These are phyloP conservation scores for Euphorbia schlechtendalii DNA, from an alignment of 441 rosid species.

Conservation along the genomic window DNA sequence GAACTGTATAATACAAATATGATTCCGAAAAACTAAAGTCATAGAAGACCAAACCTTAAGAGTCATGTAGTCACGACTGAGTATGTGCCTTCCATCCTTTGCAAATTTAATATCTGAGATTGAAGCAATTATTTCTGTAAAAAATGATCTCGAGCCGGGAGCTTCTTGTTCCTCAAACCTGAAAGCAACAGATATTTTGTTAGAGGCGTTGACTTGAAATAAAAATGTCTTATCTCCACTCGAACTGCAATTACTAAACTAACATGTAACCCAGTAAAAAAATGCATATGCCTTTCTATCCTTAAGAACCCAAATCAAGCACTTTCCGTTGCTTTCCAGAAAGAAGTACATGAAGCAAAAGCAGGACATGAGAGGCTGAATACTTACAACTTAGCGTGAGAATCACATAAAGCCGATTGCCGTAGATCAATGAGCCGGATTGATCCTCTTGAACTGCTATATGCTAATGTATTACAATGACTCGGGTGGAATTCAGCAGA, in stretches of 20 bases:
- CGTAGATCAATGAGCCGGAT: slow-evolving; percentile 92
- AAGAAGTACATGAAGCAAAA: neutral
- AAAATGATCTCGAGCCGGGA: slow-evolving; percentile 87
- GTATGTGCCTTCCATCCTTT: slow-evolving; percentile 84
- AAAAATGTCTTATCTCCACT: neutral
- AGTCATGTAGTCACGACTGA: slow-evolving; percentile 99
- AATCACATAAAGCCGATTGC: slow-evolving; percentile 88
- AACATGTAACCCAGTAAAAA: neutral
- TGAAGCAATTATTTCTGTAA: slow-evolving; percentile 99
- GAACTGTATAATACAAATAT: slow-evolving; percentile 10
- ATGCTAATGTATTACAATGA: slow-evolving; percentile 82
- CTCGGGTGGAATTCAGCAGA: slow-evolving; percentile 95
- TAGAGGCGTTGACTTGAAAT: slow-evolving; percentile 9
- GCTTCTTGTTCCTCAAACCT: slow-evolving; percentile 97
- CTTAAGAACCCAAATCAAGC: neutral
- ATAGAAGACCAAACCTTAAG: slow-evolving; percentile 63
- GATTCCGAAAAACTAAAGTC: neutral
- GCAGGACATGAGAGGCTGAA: neutral
- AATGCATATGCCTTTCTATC: neutral
- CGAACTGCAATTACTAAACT: neutral
- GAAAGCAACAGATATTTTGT: slow-evolving; percentile 21
- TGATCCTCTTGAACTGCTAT: slow-evolving; percentile 96
- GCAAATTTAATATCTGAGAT: slow-evolving; percentile 93
- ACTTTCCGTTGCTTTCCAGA: neutral
- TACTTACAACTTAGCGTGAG: slow-evolving; percentile 51